Evolutionary conservation across 2,329 filamentous ascomycete species (phyloP).

Genomic region (Nemania sp.): DNA sequence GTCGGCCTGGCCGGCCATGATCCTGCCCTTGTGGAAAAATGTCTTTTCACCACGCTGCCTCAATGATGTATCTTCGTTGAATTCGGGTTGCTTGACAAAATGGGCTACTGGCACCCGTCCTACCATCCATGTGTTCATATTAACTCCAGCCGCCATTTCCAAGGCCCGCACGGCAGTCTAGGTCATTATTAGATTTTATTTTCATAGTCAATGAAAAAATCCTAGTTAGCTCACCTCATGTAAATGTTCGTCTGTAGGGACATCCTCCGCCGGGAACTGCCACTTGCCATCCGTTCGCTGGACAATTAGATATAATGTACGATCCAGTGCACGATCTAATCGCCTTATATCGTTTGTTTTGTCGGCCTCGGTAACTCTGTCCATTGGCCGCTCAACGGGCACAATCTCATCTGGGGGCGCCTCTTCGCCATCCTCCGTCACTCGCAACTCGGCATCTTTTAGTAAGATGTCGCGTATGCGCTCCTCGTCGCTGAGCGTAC

Average conservation of each 20-base stretch:
- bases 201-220: background rate
- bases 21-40: slow-evolving; percentile 96
- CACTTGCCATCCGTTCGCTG: slow-evolving; percentile 77
- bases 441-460: slow-evolving; percentile 76
- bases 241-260: slow-evolving; percentile 79
- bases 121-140: slow-evolving; percentile 99
- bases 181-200: slow-evolving; percentile 36
- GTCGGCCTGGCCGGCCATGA: slow-evolving; percentile 96
- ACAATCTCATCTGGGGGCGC: slow-evolving; percentile 70
- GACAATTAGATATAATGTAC: slow-evolving; percentile 90
- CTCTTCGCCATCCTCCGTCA: slow-evolving; percentile 70
- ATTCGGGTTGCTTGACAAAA: slow-evolving; percentile 67
- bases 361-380: slow-evolving; percentile 83
- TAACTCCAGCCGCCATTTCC: slow-evolving; percentile 80
- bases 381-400: slow-evolving; percentile 76
- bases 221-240: slow-evolving; percentile 74
- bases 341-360: slow-evolving; percentile 77
- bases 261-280: slow-evolving; percentile 81
- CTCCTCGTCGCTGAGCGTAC: slow-evolving; percentile 72
- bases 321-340: slow-evolving; percentile 81
- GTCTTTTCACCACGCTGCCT: slow-evolving; percentile 77
- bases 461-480: slow-evolving; percentile 76
- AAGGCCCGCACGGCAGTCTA: slow-evolving; percentile 87
- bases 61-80: slow-evolving; percentile 58
- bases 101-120: slow-evolving; percentile 91